Conservation (phyloP, 768 basidiomycete genomes). For the Hydnomerulius pinastri region DNA sequence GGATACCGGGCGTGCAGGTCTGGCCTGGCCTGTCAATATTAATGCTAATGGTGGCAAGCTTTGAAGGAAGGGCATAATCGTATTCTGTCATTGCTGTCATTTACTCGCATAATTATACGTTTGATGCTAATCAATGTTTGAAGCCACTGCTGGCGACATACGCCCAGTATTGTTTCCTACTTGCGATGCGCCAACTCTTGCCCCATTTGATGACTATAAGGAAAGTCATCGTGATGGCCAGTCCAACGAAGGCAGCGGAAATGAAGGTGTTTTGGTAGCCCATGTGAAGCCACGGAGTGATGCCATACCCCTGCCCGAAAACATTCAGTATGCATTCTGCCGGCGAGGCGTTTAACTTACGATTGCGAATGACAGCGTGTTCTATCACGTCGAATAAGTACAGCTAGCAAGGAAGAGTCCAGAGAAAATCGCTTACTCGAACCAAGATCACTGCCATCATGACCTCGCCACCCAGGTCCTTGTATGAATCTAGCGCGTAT, state of each 20-base stretch:
- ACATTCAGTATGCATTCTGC: neutral
- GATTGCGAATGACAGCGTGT: slow-evolving; percentile 20
- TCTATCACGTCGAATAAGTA: slow-evolving; percentile 3
- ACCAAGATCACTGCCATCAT: slow-evolving; percentile 24
- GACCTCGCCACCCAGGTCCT: slow-evolving; percentile 20
- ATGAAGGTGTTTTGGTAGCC: slow-evolving; percentile 19
- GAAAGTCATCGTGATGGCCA: slow-evolving; percentile 22
- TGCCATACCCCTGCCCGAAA: slow-evolving; percentile 16
- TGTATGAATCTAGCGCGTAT: slow-evolving; percentile 22
- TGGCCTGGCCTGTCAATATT: too few species aligned
- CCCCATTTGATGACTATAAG: slow-evolving; percentile 17
- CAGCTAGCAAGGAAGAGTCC: too few species aligned
- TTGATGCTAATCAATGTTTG: slow-evolving; percentile 16
- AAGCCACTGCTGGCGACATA: slow-evolving; percentile 18
- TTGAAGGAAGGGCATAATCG: too few species aligned
- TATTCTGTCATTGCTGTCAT: too few species aligned
- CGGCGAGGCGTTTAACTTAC: slow-evolving; percentile 3
- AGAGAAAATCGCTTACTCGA: slow-evolving; percentile 9
- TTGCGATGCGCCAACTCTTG: slow-evolving; percentile 17
- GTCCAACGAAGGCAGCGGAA: slow-evolving; percentile 18
- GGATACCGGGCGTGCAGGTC: too few species aligned
- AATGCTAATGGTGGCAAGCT: too few species aligned
- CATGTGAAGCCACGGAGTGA: slow-evolving; percentile 23
- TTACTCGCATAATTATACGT: too few species aligned
- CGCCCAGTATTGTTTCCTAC: slow-evolving; percentile 16